These are phyloP conservation scores for Oryza brachyantha DNA, from an alignment of 176 grass and related monocot genomes.

Conservation along the genomic window DNA sequence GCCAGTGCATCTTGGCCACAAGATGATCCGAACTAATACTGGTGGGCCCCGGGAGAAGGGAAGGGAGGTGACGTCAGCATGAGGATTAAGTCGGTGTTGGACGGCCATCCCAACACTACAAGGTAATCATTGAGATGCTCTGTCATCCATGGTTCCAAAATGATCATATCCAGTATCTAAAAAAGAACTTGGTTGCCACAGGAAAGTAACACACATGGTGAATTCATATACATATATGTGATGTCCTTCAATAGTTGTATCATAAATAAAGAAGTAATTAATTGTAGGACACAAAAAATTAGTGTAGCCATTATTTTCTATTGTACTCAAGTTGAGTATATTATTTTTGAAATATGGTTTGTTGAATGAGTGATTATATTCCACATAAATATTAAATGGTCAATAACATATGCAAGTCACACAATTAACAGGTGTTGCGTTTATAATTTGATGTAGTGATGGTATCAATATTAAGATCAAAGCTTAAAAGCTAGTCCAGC, in stretches of 20 bases:
- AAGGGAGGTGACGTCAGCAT: not conserved
- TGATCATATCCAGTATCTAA: not conserved
- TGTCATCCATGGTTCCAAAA: not conserved
- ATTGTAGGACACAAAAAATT: not conserved
- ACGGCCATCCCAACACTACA: constrained; percentile 16
- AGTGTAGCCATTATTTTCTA: not conserved
- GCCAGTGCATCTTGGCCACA: not conserved
- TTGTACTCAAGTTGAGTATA: not conserved
- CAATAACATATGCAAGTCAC: too few relatives aligned
- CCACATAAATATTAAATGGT: too few relatives aligned
- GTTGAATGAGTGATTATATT: not conserved
- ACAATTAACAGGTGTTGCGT: too few relatives aligned
- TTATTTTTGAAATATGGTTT: not conserved
- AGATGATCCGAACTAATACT: constrained; percentile 10
- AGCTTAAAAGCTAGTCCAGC: too few relatives aligned
- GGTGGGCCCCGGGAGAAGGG: not conserved
- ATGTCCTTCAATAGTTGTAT: too few relatives aligned
- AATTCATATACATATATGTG: too few relatives aligned
- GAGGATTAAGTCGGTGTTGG: constrained; percentile 18
- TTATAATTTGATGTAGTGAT: too few relatives aligned
- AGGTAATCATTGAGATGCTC: not conserved
- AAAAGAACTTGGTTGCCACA: not conserved
- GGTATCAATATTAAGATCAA: too few relatives aligned
- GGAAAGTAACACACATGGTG: not conserved
- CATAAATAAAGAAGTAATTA: not conserved